Percentiles rank a stretch among this genome's conserved stretches.
These are phyloP conservation scores for Penicillium cinerascens DNA, from an alignment of 495 filamentous ascomycete genomes.

Conservation along the genomic window DNA sequence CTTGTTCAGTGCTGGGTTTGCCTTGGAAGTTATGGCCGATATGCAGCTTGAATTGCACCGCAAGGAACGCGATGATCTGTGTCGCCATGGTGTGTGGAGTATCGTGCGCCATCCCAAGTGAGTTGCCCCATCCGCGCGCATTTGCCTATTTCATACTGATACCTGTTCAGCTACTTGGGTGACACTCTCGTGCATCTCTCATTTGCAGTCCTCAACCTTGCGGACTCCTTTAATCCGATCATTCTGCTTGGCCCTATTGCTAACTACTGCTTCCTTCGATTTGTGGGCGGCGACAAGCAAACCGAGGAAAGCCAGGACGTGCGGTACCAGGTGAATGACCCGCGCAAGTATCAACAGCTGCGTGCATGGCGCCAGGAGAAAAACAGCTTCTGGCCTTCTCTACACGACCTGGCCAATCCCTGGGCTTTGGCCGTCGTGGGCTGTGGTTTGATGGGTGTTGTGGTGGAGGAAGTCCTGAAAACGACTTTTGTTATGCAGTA, in stretches of 20 bases:
- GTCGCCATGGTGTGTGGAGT: conserved; percentile 55
- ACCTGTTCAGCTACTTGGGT: conserved; percentile 49
- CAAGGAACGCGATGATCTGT: conserved; percentile 32
- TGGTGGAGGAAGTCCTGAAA: conserved; percentile 22
- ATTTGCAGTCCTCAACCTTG: conserved; percentile 40
- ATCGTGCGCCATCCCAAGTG: conserved; percentile 60
- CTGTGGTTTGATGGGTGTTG: conserved; percentile 36
- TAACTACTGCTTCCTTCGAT: conserved; percentile 57
- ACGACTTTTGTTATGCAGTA: not conserved
- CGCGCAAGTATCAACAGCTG: conserved; percentile 49
- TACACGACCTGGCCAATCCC: conserved; percentile 44
- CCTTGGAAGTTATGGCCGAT: conserved; percentile 53
- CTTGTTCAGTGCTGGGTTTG: conserved; percentile 51
- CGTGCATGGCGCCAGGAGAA: conserved; percentile 45
- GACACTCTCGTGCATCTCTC: conserved; percentile 51
- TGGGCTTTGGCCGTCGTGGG: conserved; percentile 53
- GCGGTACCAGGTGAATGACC: conserved; percentile 43
- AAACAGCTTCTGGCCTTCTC: conserved; percentile 57
- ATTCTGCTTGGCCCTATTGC: conserved; percentile 51
- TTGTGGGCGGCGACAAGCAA: conserved; percentile 50
- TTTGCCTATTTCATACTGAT: conserved; percentile 2
- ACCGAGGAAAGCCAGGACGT: conserved; percentile 49
- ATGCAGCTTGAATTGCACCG: conserved; percentile 44
- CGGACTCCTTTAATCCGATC: conserved; percentile 49
- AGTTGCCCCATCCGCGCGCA: conserved; percentile 15